phyloP scores from a whole-genome alignment of 345 rosid genomes.

The Firmiana major region DNA sequence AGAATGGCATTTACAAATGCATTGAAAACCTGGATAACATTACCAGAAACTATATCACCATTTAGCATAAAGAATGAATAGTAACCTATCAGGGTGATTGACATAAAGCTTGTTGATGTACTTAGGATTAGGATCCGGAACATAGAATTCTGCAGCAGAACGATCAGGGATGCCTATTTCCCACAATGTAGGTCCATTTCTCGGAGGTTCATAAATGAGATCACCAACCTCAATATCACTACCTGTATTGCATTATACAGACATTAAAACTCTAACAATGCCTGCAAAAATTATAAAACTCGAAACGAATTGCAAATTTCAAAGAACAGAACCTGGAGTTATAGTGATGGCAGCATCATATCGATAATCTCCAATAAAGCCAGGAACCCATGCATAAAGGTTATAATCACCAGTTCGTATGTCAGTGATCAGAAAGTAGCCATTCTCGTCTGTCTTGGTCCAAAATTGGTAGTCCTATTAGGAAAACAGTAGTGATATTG shows the following conservation, averaged over 20 bases:
- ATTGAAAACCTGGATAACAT: too few species aligned
- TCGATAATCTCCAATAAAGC: constrained; percentile 75
- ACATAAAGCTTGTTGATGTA: constrained; percentile 50
- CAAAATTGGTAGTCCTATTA: constrained; percentile 80
- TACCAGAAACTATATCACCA: background rate
- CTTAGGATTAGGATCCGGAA: constrained; percentile 54
- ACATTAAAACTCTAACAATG: background rate
- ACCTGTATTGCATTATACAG: constrained; percentile 21
- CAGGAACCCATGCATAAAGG: constrained; percentile 79
- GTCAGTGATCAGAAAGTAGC: constrained; percentile 50
- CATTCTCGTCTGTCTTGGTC: constrained; percentile 58
- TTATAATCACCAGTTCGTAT: constrained; percentile 51
- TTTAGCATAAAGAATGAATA: background rate
- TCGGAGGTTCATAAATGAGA: constrained; percentile 50
- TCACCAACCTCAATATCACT: constrained; percentile 34
- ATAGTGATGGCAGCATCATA: constrained; percentile 39
- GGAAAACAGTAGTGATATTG: background rate
- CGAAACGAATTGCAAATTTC: background rate
- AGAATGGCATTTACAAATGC: background rate
- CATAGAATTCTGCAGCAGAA: constrained; percentile 54
- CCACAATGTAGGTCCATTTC: constrained; percentile 68
- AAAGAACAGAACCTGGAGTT: constrained; percentile 39
- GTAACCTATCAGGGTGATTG: constrained; percentile 68
- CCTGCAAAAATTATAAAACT: background rate
- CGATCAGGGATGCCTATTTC: constrained; percentile 70